Conservation (phyloP, 2,329 filamentous ascomycete genomes). For the Penicillium corylophilum region DNA sequence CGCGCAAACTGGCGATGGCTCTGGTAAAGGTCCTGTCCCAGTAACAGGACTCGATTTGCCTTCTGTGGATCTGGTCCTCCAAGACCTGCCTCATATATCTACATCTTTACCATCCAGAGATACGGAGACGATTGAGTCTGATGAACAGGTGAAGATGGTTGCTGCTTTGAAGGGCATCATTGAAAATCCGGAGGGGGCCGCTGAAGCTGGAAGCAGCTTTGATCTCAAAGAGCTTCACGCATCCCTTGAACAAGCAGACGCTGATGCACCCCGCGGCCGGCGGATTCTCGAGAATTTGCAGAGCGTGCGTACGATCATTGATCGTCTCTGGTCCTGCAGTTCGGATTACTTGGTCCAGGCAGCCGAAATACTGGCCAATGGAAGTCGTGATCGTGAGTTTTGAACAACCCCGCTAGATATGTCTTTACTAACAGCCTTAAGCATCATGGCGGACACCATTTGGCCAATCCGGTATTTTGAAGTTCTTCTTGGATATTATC, state of each 20-base stretch:
- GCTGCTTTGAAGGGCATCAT: slow-evolving; percentile 33
- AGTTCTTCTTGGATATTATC: slow-evolving; percentile 43
- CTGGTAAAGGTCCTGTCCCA: slow-evolving; percentile 1
- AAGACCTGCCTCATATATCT: slow-evolving; percentile 20
- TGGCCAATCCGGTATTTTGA: slow-evolving; percentile 41
- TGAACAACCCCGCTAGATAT: neutral
- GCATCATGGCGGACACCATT: slow-evolving; percentile 41
- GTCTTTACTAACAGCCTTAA: slow-evolving; percentile 14
- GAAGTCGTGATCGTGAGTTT: slow-evolving; percentile 44
- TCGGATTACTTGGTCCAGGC: slow-evolving; percentile 37
- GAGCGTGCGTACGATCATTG: slow-evolving; percentile 30
- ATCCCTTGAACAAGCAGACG: slow-evolving; percentile 31
- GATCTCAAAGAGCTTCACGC: slow-evolving; percentile 30
- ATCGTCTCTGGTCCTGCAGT: slow-evolving; percentile 37
- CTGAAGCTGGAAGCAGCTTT: slow-evolving; percentile 23
- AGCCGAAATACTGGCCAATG: slow-evolving; percentile 42
- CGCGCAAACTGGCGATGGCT: slow-evolving; percentile 2
- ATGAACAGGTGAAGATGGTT: slow-evolving; percentile 38
- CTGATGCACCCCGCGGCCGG: slow-evolving; percentile 20
- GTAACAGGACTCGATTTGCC: slow-evolving; percentile 22
- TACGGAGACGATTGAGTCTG: slow-evolving; percentile 16
- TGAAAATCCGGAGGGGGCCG: slow-evolving; percentile 21
- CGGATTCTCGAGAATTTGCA: slow-evolving; percentile 26
- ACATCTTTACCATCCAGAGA: slow-evolving; percentile 20
- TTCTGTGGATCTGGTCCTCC: slow-evolving; percentile 27